Base-by-base conservation (phyloP, 2,329 filamentous ascomycete genomes). In the Diaporthe capsici region DNA sequence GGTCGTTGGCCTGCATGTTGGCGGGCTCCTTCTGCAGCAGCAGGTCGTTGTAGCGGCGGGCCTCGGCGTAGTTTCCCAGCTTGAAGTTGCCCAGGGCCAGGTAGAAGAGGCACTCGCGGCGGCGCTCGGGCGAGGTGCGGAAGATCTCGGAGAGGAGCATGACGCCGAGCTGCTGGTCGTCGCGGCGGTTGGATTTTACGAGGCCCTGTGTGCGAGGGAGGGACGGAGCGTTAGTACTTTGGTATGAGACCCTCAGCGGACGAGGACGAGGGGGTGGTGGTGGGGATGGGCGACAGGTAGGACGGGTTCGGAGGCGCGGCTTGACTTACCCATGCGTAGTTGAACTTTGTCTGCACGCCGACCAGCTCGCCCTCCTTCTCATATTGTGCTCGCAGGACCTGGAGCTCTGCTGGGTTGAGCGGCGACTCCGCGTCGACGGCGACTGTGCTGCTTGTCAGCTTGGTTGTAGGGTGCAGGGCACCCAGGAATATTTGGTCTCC, bases 341-440 rank as follows among this genome's bases (percentile, higher is more conserved):
- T 99, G 91, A 99, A 99, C 84, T 98, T 98, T 77, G 97, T 99
- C 86, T 99, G 97, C 55, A 99, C 91, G 76, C 96, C 96, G 77
- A 98, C 96, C 88, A 98, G 97, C 81, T 98, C 95, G 80, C 96
- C 97, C 87, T 99, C 97, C 84, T 98, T 98, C 84, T 98, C 96
- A 84, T 97, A 99, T 85, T 99, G 97, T 76, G 94, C 90, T 79
- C 96, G 94, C 72, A 99, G 90, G 78, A 98, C 97, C 84, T 96
- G 93, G 76, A 99, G 93, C 86, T 99, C 97, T 70, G 95, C 94
- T 74, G 95, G 92, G 86, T 97, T 97, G 78, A 99, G 90, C 79
- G 97, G 94, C 94, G 94, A 98, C 88, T 99, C 97, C 81, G 97
- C 97, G 87, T 99, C 97, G 80, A 97, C 95, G 82, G 97, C 97